Base-by-base conservation (phyloP, 2,329 filamentous ascomycete genomes). In the Ophiostoma himal-ulmi region DNA sequence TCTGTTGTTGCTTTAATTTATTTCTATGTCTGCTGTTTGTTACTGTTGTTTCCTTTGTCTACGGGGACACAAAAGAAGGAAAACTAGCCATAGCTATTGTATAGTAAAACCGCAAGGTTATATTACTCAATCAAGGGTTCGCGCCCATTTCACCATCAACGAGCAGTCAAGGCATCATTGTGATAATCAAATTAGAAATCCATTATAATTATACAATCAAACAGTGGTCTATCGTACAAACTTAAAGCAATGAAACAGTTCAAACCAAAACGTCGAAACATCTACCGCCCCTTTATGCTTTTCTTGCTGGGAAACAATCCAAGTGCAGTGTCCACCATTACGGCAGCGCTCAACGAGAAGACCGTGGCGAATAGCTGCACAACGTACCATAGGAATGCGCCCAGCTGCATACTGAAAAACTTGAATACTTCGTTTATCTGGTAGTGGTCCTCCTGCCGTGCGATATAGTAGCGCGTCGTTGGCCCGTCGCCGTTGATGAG, bases 361-460 rank as follows among this genome's bases (percentile, higher is more conserved):
- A 86, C 72, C 0, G 91, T 90, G 3, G 87, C 87, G 69, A 87
- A 82, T 1, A 93, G 78, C 73, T 78, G 75, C 69, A 74, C 73
- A 17, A 71, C 48, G 5, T 3, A 88, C 44, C 65, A 86, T 1
- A 89, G 41, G 34, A 85, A 76, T 8, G 82, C 79, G 0, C 86
- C 88, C 0, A 89, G 79, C 0, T 86, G 84, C 26, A 90, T 88
- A 20, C 85, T 75, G 22, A 94, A 75, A 76, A 96, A 95, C 75
- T 89, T 89, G 72, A 94, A 81, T 73, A 89, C 89, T 74, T 96
- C 90, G 67, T 88, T 89, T 0, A 88, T 83, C 75, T 94, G 91
- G 76, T 96, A 96, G 8, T 94, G 80, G 77, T 97, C 93, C 74
- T 96, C 89, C 77, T 97, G 93, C 22, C 83, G 85, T 7, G 83